phyloP scores from a whole-genome alignment of 1,139 yeast species.

The Candida sanyaensis region DNA sequence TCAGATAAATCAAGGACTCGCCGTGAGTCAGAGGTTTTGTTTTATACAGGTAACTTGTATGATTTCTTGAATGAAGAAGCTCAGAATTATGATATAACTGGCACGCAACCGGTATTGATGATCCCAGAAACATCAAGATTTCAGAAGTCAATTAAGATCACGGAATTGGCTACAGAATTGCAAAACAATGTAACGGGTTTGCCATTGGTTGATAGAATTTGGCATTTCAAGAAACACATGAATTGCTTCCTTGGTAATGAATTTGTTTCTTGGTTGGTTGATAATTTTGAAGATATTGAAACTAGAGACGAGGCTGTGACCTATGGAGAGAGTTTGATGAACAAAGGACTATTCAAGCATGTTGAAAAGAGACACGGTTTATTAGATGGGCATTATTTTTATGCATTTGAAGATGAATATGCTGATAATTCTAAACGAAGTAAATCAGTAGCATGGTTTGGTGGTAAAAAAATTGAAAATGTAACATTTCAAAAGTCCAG shows the following conservation, averaged over 20 bases:
- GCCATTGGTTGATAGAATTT: slow-evolving; percentile 71
- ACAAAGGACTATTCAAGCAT: slow-evolving; percentile 69
- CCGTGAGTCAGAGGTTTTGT: slow-evolving; percentile 71
- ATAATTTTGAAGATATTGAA: slow-evolving; percentile 75
- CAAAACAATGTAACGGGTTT: slow-evolving; percentile 64
- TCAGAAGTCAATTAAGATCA: slow-evolving; percentile 36
- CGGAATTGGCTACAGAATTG: slow-evolving; percentile 61
- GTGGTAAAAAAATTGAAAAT: slow-evolving; percentile 22
- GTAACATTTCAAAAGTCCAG: slow-evolving; percentile 21
- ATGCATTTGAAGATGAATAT: slow-evolving; percentile 66
- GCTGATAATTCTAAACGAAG: slow-evolving; percentile 32
- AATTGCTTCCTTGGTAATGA: slow-evolving; percentile 86
- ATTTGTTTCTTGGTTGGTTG: slow-evolving; percentile 80
- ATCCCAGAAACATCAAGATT: slow-evolving; percentile 34
- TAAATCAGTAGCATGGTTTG: slow-evolving; percentile 35
- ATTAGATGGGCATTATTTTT: slow-evolving; percentile 90
- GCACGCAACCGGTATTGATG: slow-evolving; percentile 38
- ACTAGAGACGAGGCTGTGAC: slow-evolving; percentile 80
- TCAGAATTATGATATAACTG: slow-evolving; percentile 35
- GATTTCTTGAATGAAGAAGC: slow-evolving; percentile 53
- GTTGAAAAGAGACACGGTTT: slow-evolving; percentile 84
- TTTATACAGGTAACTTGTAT: slow-evolving; percentile 85
- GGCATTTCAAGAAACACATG: slow-evolving; percentile 85
- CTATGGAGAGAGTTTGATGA: slow-evolving; percentile 79
- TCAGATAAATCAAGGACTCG: slow-evolving; percentile 41